Evolutionary conservation across 768 basidiomycete genomes (phyloP).

Genomic region (Panaeolus cyanescens): DNA sequence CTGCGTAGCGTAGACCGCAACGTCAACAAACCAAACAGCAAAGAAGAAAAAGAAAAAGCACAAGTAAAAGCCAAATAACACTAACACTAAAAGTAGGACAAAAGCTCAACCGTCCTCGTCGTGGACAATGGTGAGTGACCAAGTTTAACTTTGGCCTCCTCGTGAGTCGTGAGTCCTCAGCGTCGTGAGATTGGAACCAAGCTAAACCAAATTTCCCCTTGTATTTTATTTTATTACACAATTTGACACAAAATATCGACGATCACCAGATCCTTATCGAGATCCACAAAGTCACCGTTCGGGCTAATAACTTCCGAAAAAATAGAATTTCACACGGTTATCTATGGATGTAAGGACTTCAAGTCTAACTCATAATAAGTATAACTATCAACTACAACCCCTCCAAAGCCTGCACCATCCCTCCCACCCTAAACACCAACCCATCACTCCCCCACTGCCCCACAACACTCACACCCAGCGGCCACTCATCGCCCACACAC

Average conservation of each 20-base stretch:
- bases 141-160: no score
- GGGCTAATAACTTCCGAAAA: not conserved
- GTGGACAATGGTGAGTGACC: no score
- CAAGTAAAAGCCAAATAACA: no score
- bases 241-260: not conserved
- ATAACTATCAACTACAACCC: slow-evolving; percentile 1
- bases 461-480: slow-evolving; percentile 79
- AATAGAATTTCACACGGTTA: no score
- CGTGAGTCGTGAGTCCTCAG: no score
- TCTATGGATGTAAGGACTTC: no score
- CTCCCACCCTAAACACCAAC: slow-evolving; percentile 56
- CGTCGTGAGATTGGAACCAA: not conserved
- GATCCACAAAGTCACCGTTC: not conserved
- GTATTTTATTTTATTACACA: not conserved
- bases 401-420: slow-evolving; percentile 17
- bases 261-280: slow-evolving; percentile 1
- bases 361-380: not conserved
- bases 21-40: no score
- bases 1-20: no score
- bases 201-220: not conserved
- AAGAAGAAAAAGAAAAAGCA: no score
- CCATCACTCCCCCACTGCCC: slow-evolving; percentile 87
- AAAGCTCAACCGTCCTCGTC: no score
- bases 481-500: slow-evolving; percentile 69
- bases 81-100: no score